Evolutionary conservation across 177 flowering plant species (phyloP).

Genomic region (Telopea speciosissima): DNA sequence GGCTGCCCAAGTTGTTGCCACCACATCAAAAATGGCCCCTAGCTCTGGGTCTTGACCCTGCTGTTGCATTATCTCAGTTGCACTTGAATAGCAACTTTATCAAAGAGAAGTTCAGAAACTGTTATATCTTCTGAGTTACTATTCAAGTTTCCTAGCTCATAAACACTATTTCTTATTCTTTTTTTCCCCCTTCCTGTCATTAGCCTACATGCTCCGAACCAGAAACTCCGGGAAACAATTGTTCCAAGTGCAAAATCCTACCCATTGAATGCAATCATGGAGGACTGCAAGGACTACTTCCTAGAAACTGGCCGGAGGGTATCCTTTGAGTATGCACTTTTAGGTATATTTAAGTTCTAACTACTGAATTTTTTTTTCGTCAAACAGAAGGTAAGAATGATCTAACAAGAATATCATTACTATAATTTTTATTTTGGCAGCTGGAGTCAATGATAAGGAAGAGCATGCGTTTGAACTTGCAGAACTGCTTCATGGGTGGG

Average conservation of each 20-base stretch:
- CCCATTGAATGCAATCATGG: slow-evolving; percentile 80
- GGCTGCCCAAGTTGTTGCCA: too few species aligned
- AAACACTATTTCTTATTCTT: background rate
- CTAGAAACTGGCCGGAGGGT: slow-evolving; percentile 72
- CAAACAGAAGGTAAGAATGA: background rate
- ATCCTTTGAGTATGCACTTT: slow-evolving; percentile 85
- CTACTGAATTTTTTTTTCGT: background rate
- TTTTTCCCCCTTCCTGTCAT: slow-evolving; percentile 5
- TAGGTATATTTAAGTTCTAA: slow-evolving; percentile 41
- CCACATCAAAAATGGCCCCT: too few species aligned
- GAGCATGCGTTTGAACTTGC: slow-evolving; percentile 88
- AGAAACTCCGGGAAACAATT: slow-evolving; percentile 78
- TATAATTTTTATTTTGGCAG: slow-evolving; percentile 33
- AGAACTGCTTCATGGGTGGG: slow-evolving; percentile 75
- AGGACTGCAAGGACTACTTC: slow-evolving; percentile 86
- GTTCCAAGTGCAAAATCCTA: slow-evolving; percentile 97
- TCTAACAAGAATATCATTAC: background rate
- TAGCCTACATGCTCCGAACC: slow-evolving; percentile 95
- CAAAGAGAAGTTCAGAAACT: background rate
- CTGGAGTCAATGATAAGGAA: slow-evolving; percentile 82
- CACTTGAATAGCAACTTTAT: too few species aligned
- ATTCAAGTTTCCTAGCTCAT: background rate
- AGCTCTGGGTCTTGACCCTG: background rate
- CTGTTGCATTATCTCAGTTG: too few species aligned
- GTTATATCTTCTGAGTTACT: background rate